A percentile compares a stretch with the other conserved stretches of the same genome.
Evolutionary conservation across 768 basidiomycete species (phyloP).

Genomic region (Leccinum broughii): DNA sequence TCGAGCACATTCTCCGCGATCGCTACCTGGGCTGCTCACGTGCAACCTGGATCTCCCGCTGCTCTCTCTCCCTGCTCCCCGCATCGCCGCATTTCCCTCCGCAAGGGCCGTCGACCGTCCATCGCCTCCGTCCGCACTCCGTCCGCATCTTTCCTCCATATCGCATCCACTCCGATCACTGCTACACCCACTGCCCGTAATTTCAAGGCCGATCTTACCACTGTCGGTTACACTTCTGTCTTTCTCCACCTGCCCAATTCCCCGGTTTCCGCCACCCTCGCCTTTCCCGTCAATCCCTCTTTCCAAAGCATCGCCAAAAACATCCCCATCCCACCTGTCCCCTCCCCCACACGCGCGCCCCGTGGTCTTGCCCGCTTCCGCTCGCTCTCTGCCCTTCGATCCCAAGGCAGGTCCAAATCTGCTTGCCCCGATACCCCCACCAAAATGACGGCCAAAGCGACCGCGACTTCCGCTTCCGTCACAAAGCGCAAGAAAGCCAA

Average conservation of each 20-base stretch:
- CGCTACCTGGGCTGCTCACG: constrained; percentile 59
- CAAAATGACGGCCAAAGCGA: constrained; percentile 22
- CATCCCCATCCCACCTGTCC: constrained; percentile 19
- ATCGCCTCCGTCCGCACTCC: constrained; percentile 39
- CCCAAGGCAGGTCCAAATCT: constrained; percentile 40
- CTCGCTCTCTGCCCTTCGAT: constrained; percentile 51
- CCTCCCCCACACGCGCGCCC: constrained; percentile 18
- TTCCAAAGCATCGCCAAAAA: constrained; percentile 9
- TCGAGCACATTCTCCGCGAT: constrained; percentile 53
- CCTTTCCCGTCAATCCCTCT: constrained; percentile 12
- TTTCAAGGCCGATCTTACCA: constrained; percentile 53
- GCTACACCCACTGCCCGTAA: constrained; percentile 47
- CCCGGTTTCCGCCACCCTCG: constrained; percentile 32
- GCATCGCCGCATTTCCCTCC: constrained; percentile 35
- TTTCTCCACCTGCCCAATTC: constrained; percentile 61
- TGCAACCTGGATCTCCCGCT: constrained; percentile 69
- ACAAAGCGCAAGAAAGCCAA: constrained; percentile 54
- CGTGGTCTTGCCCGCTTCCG: constrained; percentile 46
- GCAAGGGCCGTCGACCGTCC: constrained; percentile 33
- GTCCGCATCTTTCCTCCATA: constrained; percentile 50
- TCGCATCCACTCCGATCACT: constrained; percentile 43
- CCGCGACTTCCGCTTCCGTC: constrained; percentile 32
- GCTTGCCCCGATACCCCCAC: constrained; percentile 29
- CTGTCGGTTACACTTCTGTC: constrained; percentile 65
- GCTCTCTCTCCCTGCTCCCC: constrained; percentile 43